phyloP scores from a whole-genome alignment of 2,329 filamentous ascomycete genomes.

The Ophioceras dolichostomum region DNA sequence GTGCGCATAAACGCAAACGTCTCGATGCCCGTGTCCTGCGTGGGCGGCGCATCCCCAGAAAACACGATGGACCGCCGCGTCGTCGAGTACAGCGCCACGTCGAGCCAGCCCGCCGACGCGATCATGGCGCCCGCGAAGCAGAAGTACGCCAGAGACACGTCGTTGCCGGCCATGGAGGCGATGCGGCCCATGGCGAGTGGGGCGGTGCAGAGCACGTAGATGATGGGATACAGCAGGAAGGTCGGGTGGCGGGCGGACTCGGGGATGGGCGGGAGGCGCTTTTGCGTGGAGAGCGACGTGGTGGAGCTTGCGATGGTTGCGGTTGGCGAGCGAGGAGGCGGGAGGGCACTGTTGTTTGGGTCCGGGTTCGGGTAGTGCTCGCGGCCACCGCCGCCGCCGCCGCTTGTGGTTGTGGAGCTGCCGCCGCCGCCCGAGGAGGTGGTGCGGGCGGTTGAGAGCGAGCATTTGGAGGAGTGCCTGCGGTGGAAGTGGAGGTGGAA shows the following conservation, averaged over 20 bases:
- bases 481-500: slow-evolving; percentile 22
- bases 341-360: slow-evolving; percentile 7
- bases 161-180: slow-evolving; percentile 42
- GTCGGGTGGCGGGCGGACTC: slow-evolving; percentile 29
- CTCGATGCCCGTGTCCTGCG: slow-evolving; percentile 32
- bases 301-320: neutral
- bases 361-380: slow-evolving; percentile 11
- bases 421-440: neutral
- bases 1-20: slow-evolving; percentile 39
- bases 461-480: slow-evolving; percentile 5
- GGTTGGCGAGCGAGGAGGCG: slow-evolving; percentile 1
- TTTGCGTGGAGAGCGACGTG: too few relatives aligned
- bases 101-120: slow-evolving; percentile 41
- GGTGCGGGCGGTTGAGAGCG: neutral
- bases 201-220: slow-evolving; percentile 57
- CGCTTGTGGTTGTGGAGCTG: neutral
- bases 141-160: slow-evolving; percentile 41
- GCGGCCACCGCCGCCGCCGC: slow-evolving; percentile 1
- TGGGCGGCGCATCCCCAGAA: slow-evolving; percentile 21
- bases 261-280: slow-evolving; percentile 14
- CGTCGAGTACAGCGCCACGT: slow-evolving; percentile 39
- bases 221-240: slow-evolving; percentile 55
- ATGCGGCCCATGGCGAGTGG: slow-evolving; percentile 55
- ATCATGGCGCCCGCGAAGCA: slow-evolving; percentile 48
- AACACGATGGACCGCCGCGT: slow-evolving; percentile 43